phyloP scores from a whole-genome alignment of 1,284 basidiomycete species.

The Melanopsichium pennsylvanicum region DNA sequence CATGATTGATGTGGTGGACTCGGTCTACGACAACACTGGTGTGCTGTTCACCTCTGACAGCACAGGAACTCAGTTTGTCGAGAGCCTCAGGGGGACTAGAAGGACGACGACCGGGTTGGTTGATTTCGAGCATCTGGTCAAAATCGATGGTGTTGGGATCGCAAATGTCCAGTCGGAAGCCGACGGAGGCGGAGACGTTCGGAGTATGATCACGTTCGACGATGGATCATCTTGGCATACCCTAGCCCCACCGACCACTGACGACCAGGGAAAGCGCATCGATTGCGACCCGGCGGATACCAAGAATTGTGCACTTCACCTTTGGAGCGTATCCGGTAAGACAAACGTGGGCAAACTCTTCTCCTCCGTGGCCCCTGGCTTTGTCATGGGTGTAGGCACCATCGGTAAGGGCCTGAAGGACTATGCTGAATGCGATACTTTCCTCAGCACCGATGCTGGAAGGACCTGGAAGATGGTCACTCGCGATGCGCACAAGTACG shows the following conservation, averaged over 20 bases:
- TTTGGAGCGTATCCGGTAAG: slow-evolving; percentile 87
- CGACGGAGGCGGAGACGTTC: slow-evolving; percentile 76
- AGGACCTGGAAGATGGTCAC: slow-evolving; percentile 82
- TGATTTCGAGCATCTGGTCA: slow-evolving; percentile 89
- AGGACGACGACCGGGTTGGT: slow-evolving; percentile 86
- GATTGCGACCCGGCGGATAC: slow-evolving; percentile 73
- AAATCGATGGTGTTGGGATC: slow-evolving; percentile 90
- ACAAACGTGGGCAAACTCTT: slow-evolving; percentile 94
- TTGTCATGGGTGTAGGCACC: slow-evolving; percentile 92
- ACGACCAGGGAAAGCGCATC: slow-evolving; percentile 73
- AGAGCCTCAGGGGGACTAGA: slow-evolving; percentile 88
- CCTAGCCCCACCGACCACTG: slow-evolving; percentile 74
- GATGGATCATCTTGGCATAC: slow-evolving; percentile 85
- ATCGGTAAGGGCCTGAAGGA: slow-evolving; percentile 76
- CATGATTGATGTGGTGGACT: slow-evolving; percentile 80
- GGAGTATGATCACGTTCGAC: slow-evolving; percentile 85
- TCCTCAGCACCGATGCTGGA: slow-evolving; percentile 88
- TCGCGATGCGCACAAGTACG: slow-evolving; percentile 86
- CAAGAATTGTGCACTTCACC: slow-evolving; percentile 80
- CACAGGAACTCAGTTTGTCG: slow-evolving; percentile 93
- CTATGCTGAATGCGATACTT: slow-evolving; percentile 92
- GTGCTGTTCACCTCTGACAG: slow-evolving; percentile 93
- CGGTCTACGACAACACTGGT: slow-evolving; percentile 74
- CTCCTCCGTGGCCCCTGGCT: slow-evolving; percentile 90
- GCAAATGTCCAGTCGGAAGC: slow-evolving; percentile 80